These are phyloP conservation scores for Suillus brevipes DNA, from an alignment of 768 basidiomycete genomes.

Conservation along the genomic window DNA sequence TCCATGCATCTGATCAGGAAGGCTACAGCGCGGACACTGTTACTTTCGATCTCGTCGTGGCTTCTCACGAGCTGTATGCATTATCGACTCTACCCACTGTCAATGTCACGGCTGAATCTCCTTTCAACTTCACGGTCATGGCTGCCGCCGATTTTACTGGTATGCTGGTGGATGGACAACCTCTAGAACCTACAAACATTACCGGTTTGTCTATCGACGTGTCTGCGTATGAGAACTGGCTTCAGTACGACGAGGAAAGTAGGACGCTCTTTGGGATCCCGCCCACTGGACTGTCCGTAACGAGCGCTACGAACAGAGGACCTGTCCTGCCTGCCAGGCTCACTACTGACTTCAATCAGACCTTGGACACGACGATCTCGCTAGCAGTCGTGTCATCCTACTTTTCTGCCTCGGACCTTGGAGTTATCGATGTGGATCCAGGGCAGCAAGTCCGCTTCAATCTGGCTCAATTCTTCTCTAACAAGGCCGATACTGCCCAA, in stretches of 20 bases:
- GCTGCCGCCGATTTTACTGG: conserved; percentile 63
- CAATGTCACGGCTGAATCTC: conserved; percentile 63
- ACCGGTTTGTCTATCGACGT: conserved; percentile 58
- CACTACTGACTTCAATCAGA: conserved; percentile 66
- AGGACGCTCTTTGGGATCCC: conserved; percentile 66
- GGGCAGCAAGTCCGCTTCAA: conserved; percentile 53
- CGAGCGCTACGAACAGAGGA: conserved; percentile 32
- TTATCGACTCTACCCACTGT: conserved; percentile 55
- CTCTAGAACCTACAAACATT: conserved; percentile 61
- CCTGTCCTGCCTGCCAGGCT: conserved; percentile 60
- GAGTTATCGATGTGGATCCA: conserved; percentile 54
- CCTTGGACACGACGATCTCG: conserved; percentile 59
- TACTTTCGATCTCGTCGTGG: conserved; percentile 66
- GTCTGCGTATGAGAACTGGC: conserved; percentile 53
- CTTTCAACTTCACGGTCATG: conserved; percentile 52
- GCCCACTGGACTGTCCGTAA: conserved; percentile 39
- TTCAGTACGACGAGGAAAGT: conserved; percentile 56
- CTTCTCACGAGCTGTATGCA: conserved; percentile 65
- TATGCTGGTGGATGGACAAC: conserved; percentile 59
- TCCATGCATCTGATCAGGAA: conserved; percentile 71
- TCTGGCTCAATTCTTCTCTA: conserved; percentile 57
- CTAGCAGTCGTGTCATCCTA: conserved; percentile 71
- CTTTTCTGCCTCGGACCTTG: conserved; percentile 60
- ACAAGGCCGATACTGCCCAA: conserved; percentile 35
- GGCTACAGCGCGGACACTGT: conserved; percentile 65